A percentile compares a stretch with the other conserved stretches of the same genome.
Evolutionary conservation across 352 stramenopile genomes (phyloP).

Genomic region (Proteromonas lacertae): DNA sequence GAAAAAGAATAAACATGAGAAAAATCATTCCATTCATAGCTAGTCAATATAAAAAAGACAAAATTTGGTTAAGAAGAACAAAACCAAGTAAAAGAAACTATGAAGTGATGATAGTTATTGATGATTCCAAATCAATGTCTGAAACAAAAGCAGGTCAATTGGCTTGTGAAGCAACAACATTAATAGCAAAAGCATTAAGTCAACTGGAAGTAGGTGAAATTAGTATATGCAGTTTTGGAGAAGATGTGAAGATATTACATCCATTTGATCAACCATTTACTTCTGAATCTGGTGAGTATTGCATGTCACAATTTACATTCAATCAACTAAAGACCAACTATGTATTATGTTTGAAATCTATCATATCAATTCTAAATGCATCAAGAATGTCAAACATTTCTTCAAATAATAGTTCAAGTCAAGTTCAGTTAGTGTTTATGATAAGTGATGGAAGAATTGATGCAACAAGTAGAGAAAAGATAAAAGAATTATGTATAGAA

Average conservation of each 20-base stretch:
- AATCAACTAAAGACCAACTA: conserved; percentile 82
- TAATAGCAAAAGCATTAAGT: conserved; percentile 75
- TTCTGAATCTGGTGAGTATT: conserved; percentile 53
- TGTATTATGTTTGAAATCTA: conserved; percentile 55
- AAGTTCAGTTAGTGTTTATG: conserved; percentile 80
- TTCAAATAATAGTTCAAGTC: neutral
- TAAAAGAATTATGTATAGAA: conserved; percentile 68
- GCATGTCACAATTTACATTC: conserved; percentile 81
- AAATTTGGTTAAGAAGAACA: conserved; percentile 95
- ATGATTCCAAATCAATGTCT: conserved; percentile 96
- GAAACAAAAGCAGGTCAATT: conserved; percentile 72
- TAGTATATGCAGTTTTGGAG: conserved; percentile 53
- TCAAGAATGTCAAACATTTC: conserved; percentile 2
- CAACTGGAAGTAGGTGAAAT: conserved; percentile 85
- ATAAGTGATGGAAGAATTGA: conserved; percentile 95
- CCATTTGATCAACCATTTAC: conserved; percentile 80
- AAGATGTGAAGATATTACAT: conserved; percentile 79
- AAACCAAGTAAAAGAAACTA: conserved; percentile 93
- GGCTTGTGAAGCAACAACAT: conserved; percentile 71
- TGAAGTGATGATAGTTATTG: conserved; percentile 89
- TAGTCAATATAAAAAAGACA: conserved; percentile 97
- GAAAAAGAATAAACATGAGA: conserved; percentile 99
- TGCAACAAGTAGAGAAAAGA: conserved; percentile 50
- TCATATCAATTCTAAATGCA: conserved; percentile 49
- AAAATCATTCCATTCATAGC: conserved; percentile 99